Base-by-base conservation (phyloP, 2,329 filamentous ascomycete genomes). In the Epichloe baconii region DNA sequence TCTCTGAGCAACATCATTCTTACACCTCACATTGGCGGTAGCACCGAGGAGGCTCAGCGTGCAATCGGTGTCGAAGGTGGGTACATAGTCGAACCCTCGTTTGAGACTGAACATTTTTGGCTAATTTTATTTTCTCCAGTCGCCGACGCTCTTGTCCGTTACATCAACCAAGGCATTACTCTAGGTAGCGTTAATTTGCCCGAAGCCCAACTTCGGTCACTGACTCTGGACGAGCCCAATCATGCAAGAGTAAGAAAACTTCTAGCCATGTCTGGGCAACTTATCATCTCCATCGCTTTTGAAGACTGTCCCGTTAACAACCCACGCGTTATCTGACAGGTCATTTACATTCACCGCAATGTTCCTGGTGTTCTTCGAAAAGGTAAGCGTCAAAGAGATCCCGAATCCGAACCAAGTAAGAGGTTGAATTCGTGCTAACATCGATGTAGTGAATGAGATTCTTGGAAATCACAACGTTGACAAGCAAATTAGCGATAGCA, bases 331-430 rank as follows among this genome's bases (percentile, higher is more conserved):
- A n/a, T 36, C 14, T 21, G 35, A 17, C 51, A 83, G 75, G 79
- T 97, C 57, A 90, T 97, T 62, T 98, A 91, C 70, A 94, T 98
- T 60, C 93, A 98, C 72, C 86, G 85, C 69, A 98, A 98, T 71
- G 82, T 97, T 21, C 93, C 93, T 46, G 93, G 93, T 75, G 93
- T 98, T 56, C 75, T 98, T 67, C 81, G 89, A 63, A 88, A 85
- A 73, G 82, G 82, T 85, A 70, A 59, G 64, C 2, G 48, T 36
- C 8, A 21, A 2, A 7, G 14, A n/a, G 21, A 17, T n/a, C 12
- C 14, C 14, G 15, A 15, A 21, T 47, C 41, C 38, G 23, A 23
- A 38, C 23, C n/a, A 37, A 23, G 34, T 7, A 12, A 47, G 8
- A 37, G 14, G 3, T 21, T 6, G 6, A 17, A 38, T 38, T 6